Percentiles rank a stretch among this genome's conserved stretches.
These are phyloP conservation scores for Carex scoparia DNA, from an alignment of 176 grass and related monocot species.

Conservation along the genomic window DNA sequence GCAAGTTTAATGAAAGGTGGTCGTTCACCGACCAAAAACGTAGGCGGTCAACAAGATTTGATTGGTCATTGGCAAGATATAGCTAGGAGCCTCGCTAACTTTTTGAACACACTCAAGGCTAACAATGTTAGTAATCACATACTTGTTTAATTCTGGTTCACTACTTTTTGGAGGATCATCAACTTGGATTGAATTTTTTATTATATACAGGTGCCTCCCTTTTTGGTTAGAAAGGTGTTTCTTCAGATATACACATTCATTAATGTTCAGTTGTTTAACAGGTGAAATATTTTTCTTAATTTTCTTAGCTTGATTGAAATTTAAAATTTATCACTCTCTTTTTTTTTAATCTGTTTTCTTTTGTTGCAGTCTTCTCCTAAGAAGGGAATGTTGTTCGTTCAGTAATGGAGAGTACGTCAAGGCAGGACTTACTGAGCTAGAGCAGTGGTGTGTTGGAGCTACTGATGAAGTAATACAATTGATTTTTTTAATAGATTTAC, in stretches of 20 bases:
- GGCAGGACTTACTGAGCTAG: slow-evolving; percentile 96
- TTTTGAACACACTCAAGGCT: slow-evolving; percentile 75
- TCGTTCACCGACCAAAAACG: slow-evolving; percentile 67
- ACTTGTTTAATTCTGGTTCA: slow-evolving; percentile 13
- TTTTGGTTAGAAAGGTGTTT: slow-evolving; percentile 98
- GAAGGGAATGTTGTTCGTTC: slow-evolving; percentile 98
- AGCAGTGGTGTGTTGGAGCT: slow-evolving; percentile 90
- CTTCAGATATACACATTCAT: slow-evolving; percentile 99
- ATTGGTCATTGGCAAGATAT: slow-evolving; percentile 99
- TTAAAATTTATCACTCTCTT: background rate
- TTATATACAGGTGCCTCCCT: slow-evolving; percentile 80
- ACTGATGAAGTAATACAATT: slow-evolving; percentile 78
- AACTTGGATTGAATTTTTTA: background rate
- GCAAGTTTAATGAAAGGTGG: slow-evolving; percentile 94
- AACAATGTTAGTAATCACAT: slow-evolving; percentile 72
- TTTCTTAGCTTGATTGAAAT: slow-evolving; percentile 12
- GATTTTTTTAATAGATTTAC: slow-evolving; percentile 7
- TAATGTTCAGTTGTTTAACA: slow-evolving; percentile 97
- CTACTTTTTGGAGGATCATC: slow-evolving; percentile 5
- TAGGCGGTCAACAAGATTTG: slow-evolving; percentile 70
- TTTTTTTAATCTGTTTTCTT: slow-evolving; percentile 25
- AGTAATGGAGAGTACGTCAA: slow-evolving; percentile 97
- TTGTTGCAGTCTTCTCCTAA: slow-evolving; percentile 69
- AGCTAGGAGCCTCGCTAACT: slow-evolving; percentile 84
- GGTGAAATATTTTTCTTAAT: slow-evolving; percentile 38